Evolutionary conservation across 768 basidiomycete species (phyloP), one percentile per base, ranked within the genome.

Genomic region (Tulasnella sp.): DNA sequence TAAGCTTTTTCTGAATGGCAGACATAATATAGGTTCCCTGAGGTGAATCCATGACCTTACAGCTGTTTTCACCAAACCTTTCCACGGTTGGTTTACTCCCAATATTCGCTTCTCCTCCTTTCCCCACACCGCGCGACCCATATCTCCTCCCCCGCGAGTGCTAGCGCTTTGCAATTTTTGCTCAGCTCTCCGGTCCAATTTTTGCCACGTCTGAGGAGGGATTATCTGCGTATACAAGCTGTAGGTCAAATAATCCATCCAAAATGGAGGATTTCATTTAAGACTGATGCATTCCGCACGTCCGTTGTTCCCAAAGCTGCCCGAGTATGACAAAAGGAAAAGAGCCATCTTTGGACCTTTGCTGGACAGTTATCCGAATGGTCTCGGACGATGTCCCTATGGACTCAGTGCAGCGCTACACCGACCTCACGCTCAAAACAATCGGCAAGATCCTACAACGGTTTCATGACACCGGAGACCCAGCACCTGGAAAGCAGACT

Each of bases 61-160:
- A 81, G 8, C 52, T 67, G n/a, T 77, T 75, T 47, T 80, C 77
- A 52, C 47, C 47, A 52, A 52, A 52, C 47, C 19, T 52, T 52
- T 22, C 47, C 47, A 52, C 47, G 47, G 47, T 52, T 52, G 47
- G 47, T 52, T 52, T 52, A 22, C 47, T 22, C 47, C 44, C 26
- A 52, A 52, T 22, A 5, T 52, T 11, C 47, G n/a, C n/a, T 26
- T 11, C 11, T 19, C 47, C 19, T 26, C 3, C 2, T 11, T 4
- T 26, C 1, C 47, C 47, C 47, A 1, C 19, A 11, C 47, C 2
- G 47, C 47, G 47, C 19, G 47, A 52, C n/a, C 47, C 47, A 52
- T 52, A 22, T 26, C 47, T 52, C 47, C 47, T 6, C 5, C 47
- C 19, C 5, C 19, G 12, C 19, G 4, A 19, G 19, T n/a, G 19